A percentile compares a stretch with the other conserved stretches of the same genome.
phyloP scores from a whole-genome alignment of 345 rosid genomes.

The Rhizophora apiculata region DNA sequence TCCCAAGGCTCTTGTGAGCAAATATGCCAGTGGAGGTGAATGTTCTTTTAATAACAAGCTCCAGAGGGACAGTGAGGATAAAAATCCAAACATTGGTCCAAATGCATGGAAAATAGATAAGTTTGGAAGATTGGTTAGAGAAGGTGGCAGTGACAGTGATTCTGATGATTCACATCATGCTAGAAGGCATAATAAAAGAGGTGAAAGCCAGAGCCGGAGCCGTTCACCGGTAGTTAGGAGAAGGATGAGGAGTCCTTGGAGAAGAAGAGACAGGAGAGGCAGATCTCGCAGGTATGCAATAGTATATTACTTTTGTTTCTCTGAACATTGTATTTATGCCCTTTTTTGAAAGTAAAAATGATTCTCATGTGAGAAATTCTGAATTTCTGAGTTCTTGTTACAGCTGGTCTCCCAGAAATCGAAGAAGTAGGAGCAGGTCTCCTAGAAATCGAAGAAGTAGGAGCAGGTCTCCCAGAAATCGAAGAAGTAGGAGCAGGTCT shows the following conservation, averaged over 20 bases:
- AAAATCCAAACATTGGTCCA: slow-evolving; percentile 24
- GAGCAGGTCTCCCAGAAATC: slow-evolving; percentile 43
- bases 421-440: slow-evolving; percentile 43
- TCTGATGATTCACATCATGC: slow-evolving; percentile 39
- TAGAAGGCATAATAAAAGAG: slow-evolving; percentile 34
- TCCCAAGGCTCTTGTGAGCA: slow-evolving; percentile 20
- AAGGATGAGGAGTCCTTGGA: slow-evolving; percentile 33
- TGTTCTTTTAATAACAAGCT: slow-evolving; percentile 18
- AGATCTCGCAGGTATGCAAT: slow-evolving; percentile 48
- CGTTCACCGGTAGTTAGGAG: slow-evolving; percentile 41
- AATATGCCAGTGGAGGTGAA: slow-evolving; percentile 21
- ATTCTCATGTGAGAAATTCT: background rate
- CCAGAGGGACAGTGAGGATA: slow-evolving; percentile 27
- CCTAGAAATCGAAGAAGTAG: slow-evolving; percentile 33
- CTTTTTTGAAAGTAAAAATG: background rate
- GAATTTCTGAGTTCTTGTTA: slow-evolving; percentile 20
- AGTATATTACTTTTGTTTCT: background rate
- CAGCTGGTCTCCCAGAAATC: slow-evolving; percentile 42
- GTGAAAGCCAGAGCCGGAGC: slow-evolving; percentile 40
- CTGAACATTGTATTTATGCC: background rate
- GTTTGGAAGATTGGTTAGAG: slow-evolving; percentile 55
- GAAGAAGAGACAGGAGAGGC: slow-evolving; percentile 46
- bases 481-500: slow-evolving; percentile 39
- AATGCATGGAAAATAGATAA: slow-evolving; percentile 43
- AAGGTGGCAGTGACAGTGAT: slow-evolving; percentile 59